These are phyloP conservation scores for Pulveroboletus sp. DNA, from an alignment of 768 basidiomycete species.

Conservation along the genomic window DNA sequence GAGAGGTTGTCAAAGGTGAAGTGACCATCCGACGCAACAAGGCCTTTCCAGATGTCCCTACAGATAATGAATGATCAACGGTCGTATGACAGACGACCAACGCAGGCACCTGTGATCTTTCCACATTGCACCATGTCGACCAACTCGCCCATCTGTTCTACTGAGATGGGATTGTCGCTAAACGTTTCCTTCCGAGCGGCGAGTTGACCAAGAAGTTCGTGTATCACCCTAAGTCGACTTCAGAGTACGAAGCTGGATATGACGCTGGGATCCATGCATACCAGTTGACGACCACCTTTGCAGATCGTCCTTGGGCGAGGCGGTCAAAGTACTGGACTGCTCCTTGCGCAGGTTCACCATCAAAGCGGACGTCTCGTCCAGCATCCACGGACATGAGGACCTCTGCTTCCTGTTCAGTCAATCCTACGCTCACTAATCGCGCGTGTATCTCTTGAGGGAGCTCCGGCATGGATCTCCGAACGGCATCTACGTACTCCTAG, in stretches of 20 bases:
- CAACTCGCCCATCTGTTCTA: conserved; percentile 65
- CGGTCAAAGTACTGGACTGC: conserved; percentile 79
- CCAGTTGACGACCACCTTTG: conserved; percentile 83
- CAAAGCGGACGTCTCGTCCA: conserved; percentile 55
- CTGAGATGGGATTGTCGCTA: conserved; percentile 53
- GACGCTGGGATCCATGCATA: conserved; percentile 29
- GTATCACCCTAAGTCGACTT: conserved; percentile 64
- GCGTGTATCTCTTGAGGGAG: conserved; percentile 61
- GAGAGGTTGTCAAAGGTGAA: conserved; percentile 34
- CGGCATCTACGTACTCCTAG: conserved; percentile 59
- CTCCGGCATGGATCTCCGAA: conserved; percentile 60
- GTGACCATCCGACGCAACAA: conserved; percentile 70
- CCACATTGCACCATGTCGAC: conserved; percentile 67
- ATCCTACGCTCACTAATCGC: conserved; percentile 51
- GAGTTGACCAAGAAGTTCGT: conserved; percentile 81
- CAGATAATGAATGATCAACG: background rate
- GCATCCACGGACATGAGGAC: conserved; percentile 73
- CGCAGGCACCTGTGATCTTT: conserved; percentile 59
- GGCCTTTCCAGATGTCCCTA: conserved; percentile 75
- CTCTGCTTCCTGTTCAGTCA: conserved; percentile 64
- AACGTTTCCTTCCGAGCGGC: conserved; percentile 53
- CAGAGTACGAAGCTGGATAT: background rate
- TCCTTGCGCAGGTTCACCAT: conserved; percentile 48
- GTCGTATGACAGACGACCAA: background rate
- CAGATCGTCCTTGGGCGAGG: conserved; percentile 51